These are phyloP conservation scores for Globisporangium echinulatum DNA, from an alignment of 352 stramenopile genomes.

Conservation along the genomic window DNA sequence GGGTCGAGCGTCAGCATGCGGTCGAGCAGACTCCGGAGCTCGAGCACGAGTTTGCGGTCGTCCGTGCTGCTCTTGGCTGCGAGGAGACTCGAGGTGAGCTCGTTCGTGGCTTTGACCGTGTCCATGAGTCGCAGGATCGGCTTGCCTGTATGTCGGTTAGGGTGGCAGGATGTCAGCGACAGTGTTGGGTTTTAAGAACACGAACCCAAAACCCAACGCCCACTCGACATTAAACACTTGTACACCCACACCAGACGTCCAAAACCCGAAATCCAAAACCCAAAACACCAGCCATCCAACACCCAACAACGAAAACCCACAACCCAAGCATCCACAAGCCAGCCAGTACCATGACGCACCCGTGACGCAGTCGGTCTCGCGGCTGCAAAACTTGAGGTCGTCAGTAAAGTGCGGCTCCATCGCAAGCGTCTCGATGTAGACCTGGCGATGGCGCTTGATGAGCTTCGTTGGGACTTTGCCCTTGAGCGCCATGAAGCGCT, in stretches of 20 bases:
- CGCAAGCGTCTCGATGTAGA: conserved; percentile 75
- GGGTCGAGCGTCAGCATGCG: conserved; percentile 82
- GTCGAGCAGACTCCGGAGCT: conserved; percentile 71
- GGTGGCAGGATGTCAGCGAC: no score
- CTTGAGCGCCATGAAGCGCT: conserved; percentile 96
- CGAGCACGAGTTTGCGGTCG: conserved; percentile 55
- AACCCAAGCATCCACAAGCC: conserved; percentile 1
- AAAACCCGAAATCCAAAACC: no score
- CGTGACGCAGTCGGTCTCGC: conserved; percentile 73
- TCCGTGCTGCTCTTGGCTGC: conserved; percentile 55
- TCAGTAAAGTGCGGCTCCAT: conserved; percentile 87
- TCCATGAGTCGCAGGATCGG: conserved; percentile 68
- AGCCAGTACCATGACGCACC: conserved; percentile 23
- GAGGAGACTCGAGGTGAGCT: conserved; percentile 50
- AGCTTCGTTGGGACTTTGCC: conserved; percentile 82
- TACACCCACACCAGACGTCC: no score
- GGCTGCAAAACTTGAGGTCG: conserved; percentile 81
- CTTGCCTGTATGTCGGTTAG: conserved; percentile 29
- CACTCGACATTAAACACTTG: no score
- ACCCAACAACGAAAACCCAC: background rate
- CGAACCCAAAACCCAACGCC: no score
- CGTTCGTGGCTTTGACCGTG: conserved; percentile 54
- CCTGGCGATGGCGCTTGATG: conserved; percentile 73
- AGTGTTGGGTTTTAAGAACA: no score
- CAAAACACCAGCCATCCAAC: no score